These are phyloP conservation scores for Apiotrichum sp. DNA, from an alignment of 1,284 basidiomycete species.

Conservation along the genomic window DNA sequence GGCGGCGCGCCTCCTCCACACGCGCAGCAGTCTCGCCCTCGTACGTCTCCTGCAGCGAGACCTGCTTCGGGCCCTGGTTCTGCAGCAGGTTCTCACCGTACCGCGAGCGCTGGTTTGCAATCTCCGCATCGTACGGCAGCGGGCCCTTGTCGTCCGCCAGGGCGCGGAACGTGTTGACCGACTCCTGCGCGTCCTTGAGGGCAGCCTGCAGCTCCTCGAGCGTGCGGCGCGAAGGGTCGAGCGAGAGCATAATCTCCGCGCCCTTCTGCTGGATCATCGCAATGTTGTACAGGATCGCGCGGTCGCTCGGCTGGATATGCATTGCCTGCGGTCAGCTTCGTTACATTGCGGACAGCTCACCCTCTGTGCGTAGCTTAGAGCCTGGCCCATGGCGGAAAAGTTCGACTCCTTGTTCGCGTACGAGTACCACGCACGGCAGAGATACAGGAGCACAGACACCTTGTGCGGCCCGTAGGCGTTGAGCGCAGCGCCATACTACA, in stretches of 20 bases:
- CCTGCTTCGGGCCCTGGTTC: conserved; percentile 68
- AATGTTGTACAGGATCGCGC: conserved; percentile 84
- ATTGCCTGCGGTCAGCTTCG: conserved; percentile 56
- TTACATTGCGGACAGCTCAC: conserved; percentile 47
- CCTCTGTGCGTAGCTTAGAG: conserved; percentile 70
- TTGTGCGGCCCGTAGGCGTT: conserved; percentile 63
- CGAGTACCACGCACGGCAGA: conserved; percentile 84
- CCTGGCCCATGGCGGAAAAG: conserved; percentile 68
- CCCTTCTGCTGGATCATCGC: conserved; percentile 95
- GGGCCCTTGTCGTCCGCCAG: conserved; percentile 64
- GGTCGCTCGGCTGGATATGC: conserved; percentile 74
- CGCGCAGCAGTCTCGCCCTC: conserved; percentile 67
- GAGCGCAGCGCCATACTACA: conserved; percentile 79
- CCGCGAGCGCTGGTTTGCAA: conserved; percentile 78
- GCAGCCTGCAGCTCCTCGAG: conserved; percentile 70
- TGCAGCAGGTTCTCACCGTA: conserved; percentile 80
- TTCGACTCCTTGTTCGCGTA: conserved; percentile 83
- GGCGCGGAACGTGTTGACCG: conserved; percentile 78
- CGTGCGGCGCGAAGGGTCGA: conserved; percentile 67
- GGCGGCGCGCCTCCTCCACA: conserved; percentile 61
- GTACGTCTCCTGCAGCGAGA: conserved; percentile 63
- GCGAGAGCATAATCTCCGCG: conserved; percentile 73
- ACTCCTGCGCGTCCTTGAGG: conserved; percentile 70
- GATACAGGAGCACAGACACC: conserved; percentile 66
- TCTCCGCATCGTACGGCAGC: conserved; percentile 76